phyloP scores from a whole-genome alignment of 73 alveolate species.

The Uronychia binucleata region DNA sequence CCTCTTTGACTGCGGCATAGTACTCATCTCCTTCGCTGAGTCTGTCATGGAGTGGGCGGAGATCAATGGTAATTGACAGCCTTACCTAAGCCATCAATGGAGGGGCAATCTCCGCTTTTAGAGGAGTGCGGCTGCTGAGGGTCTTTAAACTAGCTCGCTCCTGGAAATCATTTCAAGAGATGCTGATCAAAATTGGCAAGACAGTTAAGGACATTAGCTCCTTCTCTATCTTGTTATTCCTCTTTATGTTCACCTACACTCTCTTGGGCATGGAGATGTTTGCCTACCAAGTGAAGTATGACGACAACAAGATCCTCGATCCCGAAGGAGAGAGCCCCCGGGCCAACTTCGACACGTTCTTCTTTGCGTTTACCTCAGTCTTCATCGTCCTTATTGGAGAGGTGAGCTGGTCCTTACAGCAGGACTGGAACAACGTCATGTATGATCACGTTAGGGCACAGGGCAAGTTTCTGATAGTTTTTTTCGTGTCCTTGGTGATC shows the following conservation, averaged over 20 bases:
- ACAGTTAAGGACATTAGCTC: slow-evolving; percentile 44
- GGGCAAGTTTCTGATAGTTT: slow-evolving; percentile 16
- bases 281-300: slow-evolving; percentile 55
- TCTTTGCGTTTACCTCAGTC: slow-evolving; percentile 40
- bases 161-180: slow-evolving; percentile 62
- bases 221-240: slow-evolving; percentile 58
- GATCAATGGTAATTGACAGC: slow-evolving; percentile 4
- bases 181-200: slow-evolving; percentile 41
- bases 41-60: slow-evolving; percentile 22
- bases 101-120: slow-evolving; percentile 75
- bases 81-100: slow-evolving; percentile 16
- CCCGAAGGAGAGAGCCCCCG: slow-evolving; percentile 23
- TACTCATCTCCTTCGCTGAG: slow-evolving; percentile 53
- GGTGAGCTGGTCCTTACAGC: too few species aligned
- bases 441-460: background rate
- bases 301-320: slow-evolving; percentile 14
- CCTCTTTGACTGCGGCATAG: slow-evolving; percentile 70
- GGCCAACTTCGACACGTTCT: slow-evolving; percentile 51
- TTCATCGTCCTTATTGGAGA: slow-evolving; percentile 49
- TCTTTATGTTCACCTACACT: slow-evolving; percentile 67
- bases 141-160: slow-evolving; percentile 59
- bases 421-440: slow-evolving; percentile 40
- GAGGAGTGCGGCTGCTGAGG: slow-evolving; percentile 76
- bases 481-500: slow-evolving; percentile 37
- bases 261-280: slow-evolving; percentile 77